Evolutionary conservation across 805 yeast genomes (phyloP), one percentile per base, ranked within the genome.

Genomic region (Schwanniomyces polymorphus): DNA sequence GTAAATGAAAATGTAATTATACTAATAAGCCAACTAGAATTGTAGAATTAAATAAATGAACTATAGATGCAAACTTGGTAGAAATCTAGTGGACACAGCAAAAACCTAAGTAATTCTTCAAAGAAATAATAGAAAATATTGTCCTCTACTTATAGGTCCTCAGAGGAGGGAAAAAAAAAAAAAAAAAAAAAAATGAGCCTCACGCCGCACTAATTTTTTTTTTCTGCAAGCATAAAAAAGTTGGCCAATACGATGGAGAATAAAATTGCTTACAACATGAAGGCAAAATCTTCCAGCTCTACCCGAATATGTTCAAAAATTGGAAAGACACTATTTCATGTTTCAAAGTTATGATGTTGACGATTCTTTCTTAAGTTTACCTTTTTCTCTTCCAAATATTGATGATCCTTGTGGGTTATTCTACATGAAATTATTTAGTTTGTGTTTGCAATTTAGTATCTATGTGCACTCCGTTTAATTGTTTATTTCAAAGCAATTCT

Each of bases 161-260:
- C 21, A 14, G 35, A 31, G 35, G 29, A 41, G 26, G 12, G 25
- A 41, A 21, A 27, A 27, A 27, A 28, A 41, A 41, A 41, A 41
- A 41, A 41, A 41, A 31, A 42, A 23, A 42, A 42, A 42, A 37
- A 37, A 17, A 29, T 41, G 35, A 42, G 45, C 45, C 45, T 38
- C 45, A 42, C 45, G 45, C 45, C 45, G 45, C 45, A 42, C 29
- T 23, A 42, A 42, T 29, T 23, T 42, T 42, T 42, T 21, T 42
- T 42, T 42, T 34, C 27, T 35, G 35, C 27, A 25, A 33, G 23
- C 12, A 17, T 16, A 23, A 7, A 28, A 21, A 14, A 34, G 38
- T 18, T 18, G 38, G 26, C 38, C 38, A 21, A 18, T 21, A 34
- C 38, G 6, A 29, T 16, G 34, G 3, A 29, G 34, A 29, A 12